Evolutionary conservation across 257 asterid genomes (phyloP).

Genomic region (Solanum sejunctum): DNA sequence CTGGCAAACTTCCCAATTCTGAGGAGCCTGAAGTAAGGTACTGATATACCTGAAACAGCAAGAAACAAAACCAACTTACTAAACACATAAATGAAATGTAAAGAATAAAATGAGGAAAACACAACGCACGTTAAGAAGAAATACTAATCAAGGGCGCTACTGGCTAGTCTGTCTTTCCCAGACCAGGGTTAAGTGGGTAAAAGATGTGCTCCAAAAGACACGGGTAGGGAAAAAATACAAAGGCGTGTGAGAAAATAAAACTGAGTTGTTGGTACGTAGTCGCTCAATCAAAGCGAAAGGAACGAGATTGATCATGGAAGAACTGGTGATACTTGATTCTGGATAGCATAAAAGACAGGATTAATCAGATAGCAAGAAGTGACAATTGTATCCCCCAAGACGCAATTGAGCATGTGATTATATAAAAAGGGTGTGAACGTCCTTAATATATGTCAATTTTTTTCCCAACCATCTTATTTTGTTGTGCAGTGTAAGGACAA

Average conservation of each 20-base stretch:
- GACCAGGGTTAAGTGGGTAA: background rate
- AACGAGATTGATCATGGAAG: no score
- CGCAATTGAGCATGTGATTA: background rate
- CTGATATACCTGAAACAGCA: slow-evolving; percentile 56
- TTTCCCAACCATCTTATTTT: background rate
- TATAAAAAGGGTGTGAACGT: background rate
- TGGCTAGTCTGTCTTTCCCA: background rate
- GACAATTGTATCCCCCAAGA: background rate
- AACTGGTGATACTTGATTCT: background rate
- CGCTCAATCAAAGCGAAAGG: no score
- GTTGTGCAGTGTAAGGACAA: background rate
- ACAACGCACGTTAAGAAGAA: background rate
- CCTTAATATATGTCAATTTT: background rate
- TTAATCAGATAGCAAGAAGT: background rate
- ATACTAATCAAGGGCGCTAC: background rate
- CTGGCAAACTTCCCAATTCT: slow-evolving; percentile 11
- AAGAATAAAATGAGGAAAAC: background rate
- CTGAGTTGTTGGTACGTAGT: background rate
- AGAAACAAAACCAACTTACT: background rate
- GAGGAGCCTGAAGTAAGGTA: slow-evolving; percentile 48
- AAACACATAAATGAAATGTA: background rate
- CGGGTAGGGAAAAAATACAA: background rate
- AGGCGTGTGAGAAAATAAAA: background rate
- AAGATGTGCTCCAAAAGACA: background rate
- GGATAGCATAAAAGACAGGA: background rate